Percentiles rank a stretch among this genome's conserved stretches.
phyloP scores from a whole-genome alignment of 805 yeast species.

The Scheffersomyces lignosus region DNA sequence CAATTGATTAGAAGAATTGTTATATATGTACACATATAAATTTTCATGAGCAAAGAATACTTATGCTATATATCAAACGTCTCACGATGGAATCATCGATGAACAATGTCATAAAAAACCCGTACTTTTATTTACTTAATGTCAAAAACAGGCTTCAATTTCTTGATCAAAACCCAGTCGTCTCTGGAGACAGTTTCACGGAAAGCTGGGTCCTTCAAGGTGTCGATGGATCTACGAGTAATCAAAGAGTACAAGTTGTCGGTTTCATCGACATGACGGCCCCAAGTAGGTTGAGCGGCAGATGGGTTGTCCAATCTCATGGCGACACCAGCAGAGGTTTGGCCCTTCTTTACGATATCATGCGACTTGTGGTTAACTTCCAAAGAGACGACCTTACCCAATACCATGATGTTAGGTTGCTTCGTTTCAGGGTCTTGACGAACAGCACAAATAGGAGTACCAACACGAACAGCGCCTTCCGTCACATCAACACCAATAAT shows the following conservation, averaged over 20 bases:
- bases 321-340: conserved; percentile 97
- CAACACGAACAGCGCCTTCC: conserved; percentile 86
- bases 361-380: conserved; percentile 92
- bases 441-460: conserved; percentile 95
- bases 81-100: too few species aligned
- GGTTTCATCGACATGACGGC: conserved; percentile 95
- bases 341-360: conserved; percentile 85
- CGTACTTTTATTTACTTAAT: conserved; percentile 66
- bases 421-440: conserved; percentile 85
- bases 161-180: conserved; percentile 91
- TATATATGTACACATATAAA: too few species aligned
- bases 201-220: conserved; percentile 98
- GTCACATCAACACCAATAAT: conserved; percentile 96
- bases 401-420: conserved; percentile 62
- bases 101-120: too few species aligned
- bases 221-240: conserved; percentile 87
- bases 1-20: too few species aligned
- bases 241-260: conserved; percentile 90
- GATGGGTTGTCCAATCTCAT: conserved; percentile 94
- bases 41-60: too few species aligned
- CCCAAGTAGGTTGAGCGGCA: conserved; percentile 95
- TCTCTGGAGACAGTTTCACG: conserved; percentile 91
- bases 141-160: conserved; percentile 84
- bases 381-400: conserved; percentile 89
- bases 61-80: too few species aligned